A percentile compares a stretch with the other conserved stretches of the same genome.
Conservation (phyloP, 2,329 filamentous ascomycete genomes). For the Neofusicoccum cordaticola region DNA sequence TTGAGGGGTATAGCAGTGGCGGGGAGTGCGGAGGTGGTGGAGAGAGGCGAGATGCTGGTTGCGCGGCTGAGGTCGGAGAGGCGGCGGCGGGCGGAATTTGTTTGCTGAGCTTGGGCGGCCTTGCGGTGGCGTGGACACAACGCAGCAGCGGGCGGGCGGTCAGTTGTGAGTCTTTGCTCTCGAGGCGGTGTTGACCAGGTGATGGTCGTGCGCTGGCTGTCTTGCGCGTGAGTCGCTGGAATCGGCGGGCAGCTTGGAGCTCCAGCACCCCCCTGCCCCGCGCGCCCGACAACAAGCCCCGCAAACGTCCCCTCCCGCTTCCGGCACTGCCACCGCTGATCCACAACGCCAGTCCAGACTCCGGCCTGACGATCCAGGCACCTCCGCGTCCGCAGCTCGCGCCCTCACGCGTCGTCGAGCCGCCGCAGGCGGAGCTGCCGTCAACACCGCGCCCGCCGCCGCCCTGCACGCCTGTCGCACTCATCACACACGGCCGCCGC, state of each 20-base stretch:
- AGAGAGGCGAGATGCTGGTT: not conserved
- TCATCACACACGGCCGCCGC: not conserved
- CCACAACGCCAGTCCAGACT: not conserved
- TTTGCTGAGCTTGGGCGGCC: not conserved
- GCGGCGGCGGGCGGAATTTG: constrained; percentile 1
- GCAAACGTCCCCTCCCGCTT: not conserved
- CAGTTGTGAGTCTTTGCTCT: not conserved
- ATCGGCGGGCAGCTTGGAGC: constrained; percentile 1
- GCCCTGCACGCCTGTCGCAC: not conserved
- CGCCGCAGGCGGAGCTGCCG: not conserved
- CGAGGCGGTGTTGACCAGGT: constrained; percentile 9
- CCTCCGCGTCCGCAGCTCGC: not conserved
- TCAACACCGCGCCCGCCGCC: not conserved
- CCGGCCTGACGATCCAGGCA: constrained; percentile 9
- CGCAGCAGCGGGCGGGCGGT: not conserved
- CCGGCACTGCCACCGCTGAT: not conserved
- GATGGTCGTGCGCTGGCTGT: constrained; percentile 11
- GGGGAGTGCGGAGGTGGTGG: not conserved
- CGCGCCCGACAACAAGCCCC: not conserved
- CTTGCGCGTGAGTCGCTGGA: not conserved
- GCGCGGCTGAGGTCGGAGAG: not conserved
- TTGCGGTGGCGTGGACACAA: constrained; percentile 5
- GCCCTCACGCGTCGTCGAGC: too few relatives aligned
- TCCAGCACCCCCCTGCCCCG: not conserved
- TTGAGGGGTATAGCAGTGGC: not conserved